These are phyloP conservation scores for Microthlaspi erraticum DNA, from an alignment of 345 rosid genomes.

Conservation along the genomic window DNA sequence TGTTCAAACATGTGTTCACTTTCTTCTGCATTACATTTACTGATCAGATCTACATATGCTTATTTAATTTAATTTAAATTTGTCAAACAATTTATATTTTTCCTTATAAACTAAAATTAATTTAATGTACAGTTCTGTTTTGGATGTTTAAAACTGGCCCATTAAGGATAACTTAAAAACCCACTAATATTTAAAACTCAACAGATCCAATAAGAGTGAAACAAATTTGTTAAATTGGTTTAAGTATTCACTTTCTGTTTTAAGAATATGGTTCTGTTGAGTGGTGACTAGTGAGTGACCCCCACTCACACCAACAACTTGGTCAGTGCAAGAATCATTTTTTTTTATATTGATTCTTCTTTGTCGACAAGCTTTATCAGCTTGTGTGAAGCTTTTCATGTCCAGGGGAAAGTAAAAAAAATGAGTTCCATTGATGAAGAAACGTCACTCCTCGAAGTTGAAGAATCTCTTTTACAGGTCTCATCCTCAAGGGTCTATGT, in stretches of 20 bases:
- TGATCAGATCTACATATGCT: too few relatives aligned
- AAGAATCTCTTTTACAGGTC: conserved; percentile 58
- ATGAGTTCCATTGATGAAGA: conserved; percentile 65
- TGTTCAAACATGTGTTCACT: background rate
- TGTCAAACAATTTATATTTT: too few relatives aligned
- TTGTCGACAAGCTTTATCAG: conserved; percentile 6
- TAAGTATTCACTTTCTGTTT: background rate
- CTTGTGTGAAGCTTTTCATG: conserved; percentile 16
- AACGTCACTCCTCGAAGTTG: conserved; percentile 47
- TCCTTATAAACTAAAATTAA: too few relatives aligned
- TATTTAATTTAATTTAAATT: too few relatives aligned
- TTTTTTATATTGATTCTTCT: background rate
- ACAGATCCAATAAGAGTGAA: background rate
- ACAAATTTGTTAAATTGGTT: background rate
- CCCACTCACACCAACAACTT: conserved; percentile 32
- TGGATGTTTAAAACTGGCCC: background rate
- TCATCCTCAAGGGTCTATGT: conserved; percentile 9
- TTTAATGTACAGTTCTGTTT: too few relatives aligned
- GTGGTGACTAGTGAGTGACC: conserved; percentile 24
- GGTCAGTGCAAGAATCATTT: conserved; percentile 10
- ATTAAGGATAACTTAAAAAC: too few relatives aligned
- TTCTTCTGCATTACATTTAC: too few relatives aligned
- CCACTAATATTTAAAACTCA: background rate
- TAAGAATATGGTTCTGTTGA: conserved; percentile 34
- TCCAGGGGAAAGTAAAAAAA: background rate